Base-by-base conservation (phyloP, 208 protist genomes). In the Trypanosoma vivax region DNA sequence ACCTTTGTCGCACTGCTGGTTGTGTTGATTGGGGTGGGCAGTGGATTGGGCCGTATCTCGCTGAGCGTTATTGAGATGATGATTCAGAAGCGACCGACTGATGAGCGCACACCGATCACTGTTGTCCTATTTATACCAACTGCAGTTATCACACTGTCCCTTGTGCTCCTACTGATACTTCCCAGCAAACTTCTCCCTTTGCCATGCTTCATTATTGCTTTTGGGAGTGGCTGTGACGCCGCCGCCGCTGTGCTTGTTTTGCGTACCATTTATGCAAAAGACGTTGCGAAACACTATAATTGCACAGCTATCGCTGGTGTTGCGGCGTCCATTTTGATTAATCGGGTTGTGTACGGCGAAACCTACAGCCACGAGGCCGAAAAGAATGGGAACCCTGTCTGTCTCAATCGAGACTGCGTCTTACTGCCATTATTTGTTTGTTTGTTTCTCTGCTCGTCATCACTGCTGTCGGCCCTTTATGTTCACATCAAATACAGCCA, bases 211-310 rank as follows among this genome's bases (percentile, higher is more conserved):
- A 46, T 80, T 14, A 77, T 79, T 1, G 76, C 84, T 2, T 46
- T 92, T 5, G 73, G 23, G 4, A 88, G 83, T 70, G 85, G 85
- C 21, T 84, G 75, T 35, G 65, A 58, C 11, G 74, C 81, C 1
- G 80, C 85, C 0, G 66, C 71, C 1, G 60, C 75, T n/a, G 78
- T 90, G 29, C 73, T 92, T 28, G 78, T 89, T 18, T 71, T 83
- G 42, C 85, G 85, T 13, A 77, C 73, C 13, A 50, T 90, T 7
- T 92, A 86, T 63, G 70, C 69, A 4, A 83, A 79, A 40, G 81
- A 90, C 42, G 60, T 87, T 16, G 85, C 72, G 5, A 87, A 82
- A 40, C 81, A 88, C 53, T 92, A 90, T 45, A 89, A 87, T 62
- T 80, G 73, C 39, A 75, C 60, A 25, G 82, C 65, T 5, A n/a